Evolutionary conservation across 2,329 filamentous ascomycete species (phyloP), one percentile per base, ranked within the genome.

Genomic region (Apiospora koreana): DNA sequence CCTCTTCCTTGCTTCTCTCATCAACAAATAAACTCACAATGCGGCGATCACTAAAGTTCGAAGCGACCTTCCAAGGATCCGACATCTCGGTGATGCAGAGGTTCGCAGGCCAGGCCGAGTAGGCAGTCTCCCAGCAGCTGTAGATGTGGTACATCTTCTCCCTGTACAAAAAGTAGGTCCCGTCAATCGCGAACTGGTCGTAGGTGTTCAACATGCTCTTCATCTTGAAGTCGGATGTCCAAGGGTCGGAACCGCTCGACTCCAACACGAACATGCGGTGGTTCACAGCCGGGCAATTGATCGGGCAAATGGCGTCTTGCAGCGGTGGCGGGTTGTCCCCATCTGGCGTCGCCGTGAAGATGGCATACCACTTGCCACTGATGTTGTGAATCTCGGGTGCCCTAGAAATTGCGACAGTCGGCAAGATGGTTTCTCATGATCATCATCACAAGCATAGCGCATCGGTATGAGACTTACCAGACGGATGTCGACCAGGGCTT

Each of bases 221-320:
- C 71, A 80, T 69, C 9, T 71, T 70, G 72, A 78, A 81, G 31
- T 71, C 75, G 1, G 80, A 75, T 3, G 75, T 76, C 80, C 80
- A 81, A 1, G 79, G 79, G 38, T 81, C 77, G 8, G 78, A 73
- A 1, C 76, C 75, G 43, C 75, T 75, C 2, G 76, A 74, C 23
- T 75, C 77, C 7, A 81, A 75, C 58, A 80, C 79, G 38, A 81
- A 81, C 79, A 81, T 81, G 43, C 80, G 77, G 62, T 81, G 80
- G 68, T 81, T 80, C 45, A 81, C 75, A 8, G 79, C 79, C 67
- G 79, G 80, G 68, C 79, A 81, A 68, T 79, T 79, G 65, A 79
- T 75, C 14, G 77, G 79, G 58, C 79, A 80, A 68, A 79, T 69
- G 3, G 80, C 79, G 70, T 81, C 80, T 23, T 79, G 72, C 41